A percentile compares a stretch with the other conserved stretches of the same genome.
Evolutionary conservation across 345 rosid genomes (phyloP).

Genomic region (Citrus maxima): DNA sequence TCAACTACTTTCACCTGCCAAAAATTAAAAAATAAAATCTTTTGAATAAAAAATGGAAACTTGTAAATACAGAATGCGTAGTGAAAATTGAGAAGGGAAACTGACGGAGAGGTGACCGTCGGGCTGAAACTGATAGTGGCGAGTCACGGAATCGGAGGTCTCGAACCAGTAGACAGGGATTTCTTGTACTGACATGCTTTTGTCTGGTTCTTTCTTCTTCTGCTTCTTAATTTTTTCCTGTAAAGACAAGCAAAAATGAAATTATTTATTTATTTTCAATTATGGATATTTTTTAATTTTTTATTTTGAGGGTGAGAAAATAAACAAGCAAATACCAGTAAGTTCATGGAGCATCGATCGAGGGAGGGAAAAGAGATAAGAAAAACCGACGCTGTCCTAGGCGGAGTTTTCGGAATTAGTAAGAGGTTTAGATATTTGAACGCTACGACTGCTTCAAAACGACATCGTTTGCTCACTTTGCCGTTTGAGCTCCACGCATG

Average conservation of each 20-base stretch:
- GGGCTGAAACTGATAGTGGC: slow-evolving; percentile 62
- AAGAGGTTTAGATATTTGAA: background rate
- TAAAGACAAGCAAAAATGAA: background rate
- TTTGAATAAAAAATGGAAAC: too few relatives aligned
- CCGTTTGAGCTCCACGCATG: too few relatives aligned
- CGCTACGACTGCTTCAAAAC: background rate
- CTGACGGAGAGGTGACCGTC: slow-evolving; percentile 72
- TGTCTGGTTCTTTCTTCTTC: slow-evolving; percentile 36
- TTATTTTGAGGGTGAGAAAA: background rate
- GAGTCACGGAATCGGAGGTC: slow-evolving; percentile 66
- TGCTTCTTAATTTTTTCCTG: slow-evolving; percentile 42
- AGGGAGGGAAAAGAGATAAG: background rate
- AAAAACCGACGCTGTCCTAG: background rate
- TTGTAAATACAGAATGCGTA: background rate
- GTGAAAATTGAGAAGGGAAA: background rate
- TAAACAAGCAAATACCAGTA: slow-evolving; percentile 20
- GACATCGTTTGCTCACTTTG: too few relatives aligned
- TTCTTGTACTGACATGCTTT: slow-evolving; percentile 18
- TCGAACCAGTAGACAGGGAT: slow-evolving; percentile 67
- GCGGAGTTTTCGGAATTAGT: background rate
- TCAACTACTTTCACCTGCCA: slow-evolving; percentile 62
- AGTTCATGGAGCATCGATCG: slow-evolving; percentile 12
- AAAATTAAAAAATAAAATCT: background rate
- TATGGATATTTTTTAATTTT: background rate
- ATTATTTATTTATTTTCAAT: background rate